Evolutionary conservation across 139 green algal genomes (phyloP), one percentile per base, ranked within the genome.

Genomic region (Haematococcus lacustris): DNA sequence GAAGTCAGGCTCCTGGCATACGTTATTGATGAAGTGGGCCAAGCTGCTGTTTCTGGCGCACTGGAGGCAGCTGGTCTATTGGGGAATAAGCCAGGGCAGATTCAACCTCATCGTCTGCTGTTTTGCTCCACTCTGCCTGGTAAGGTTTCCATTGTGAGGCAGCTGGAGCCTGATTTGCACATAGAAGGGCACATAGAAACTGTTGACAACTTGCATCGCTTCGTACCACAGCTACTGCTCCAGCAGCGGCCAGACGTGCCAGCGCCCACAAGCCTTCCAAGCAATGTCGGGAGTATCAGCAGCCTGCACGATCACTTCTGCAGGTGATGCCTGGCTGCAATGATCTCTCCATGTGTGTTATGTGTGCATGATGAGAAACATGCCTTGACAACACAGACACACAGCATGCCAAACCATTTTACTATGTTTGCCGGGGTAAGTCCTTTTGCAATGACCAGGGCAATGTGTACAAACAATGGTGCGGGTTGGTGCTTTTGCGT

Each of bases 121-220:
- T 93, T 93, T 74, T 96, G 90, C 79, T 80, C 74, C 38, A 95
- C 86, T 7, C 40, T 85, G 41, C 82, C 87, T 0, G 90, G 91
- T 73, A 96, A 94, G 78, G 79, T 87, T 21, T 90, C 88, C 17
- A 79, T 92, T 32, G 67, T 72, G 35, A 35, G 67, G 43, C 67
- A 72, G 67, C 71, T 96, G 30, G 90, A 96, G 74, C 89, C 91
- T 7, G 80, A 91, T 2, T 74, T 96, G 64, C 91, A 96, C 70
- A 72, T 96, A 21, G 91, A 96, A 66, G 86, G 71, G 0, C 53
- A 86, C 35, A 33, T 59, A 0, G 38, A 64, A 3, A 95, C 88
- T 5, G 70, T 91, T 1, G 78, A 88, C 30, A 83, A 84, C 61
- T 77, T 93, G n/a, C 77, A 84, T 64, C 80, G 88, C 40, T 93